Base-by-base conservation (phyloP, 1,284 basidiomycete genomes). In the Ustilago shanxiensis region DNA sequence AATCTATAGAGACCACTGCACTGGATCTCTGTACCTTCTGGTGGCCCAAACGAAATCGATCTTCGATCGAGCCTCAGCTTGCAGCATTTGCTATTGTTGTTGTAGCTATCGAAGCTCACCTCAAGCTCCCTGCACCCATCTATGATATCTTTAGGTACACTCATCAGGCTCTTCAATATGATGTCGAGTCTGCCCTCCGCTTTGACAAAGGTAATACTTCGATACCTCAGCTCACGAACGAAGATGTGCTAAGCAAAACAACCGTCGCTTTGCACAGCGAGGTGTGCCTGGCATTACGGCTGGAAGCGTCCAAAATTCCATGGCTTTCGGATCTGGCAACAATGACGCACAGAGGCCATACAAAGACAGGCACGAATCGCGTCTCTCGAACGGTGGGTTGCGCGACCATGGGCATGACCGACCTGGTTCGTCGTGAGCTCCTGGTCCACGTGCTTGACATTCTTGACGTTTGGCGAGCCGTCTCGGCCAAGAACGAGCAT, bases 1-100 rank as follows among this genome's bases (percentile, higher is more conserved):
- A 71, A 29, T 60, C 57, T 13, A 55, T 78, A 41, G 66, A 70
- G 41, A 35, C 53, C 3, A 66, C 63, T 7, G 72, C 71, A n/a
- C 35, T 78, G 26, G 71, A 77, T 35, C 52, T 77, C 16, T 72
- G 69, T 53, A 29, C 33, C 11, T 65, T 72, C 13, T 77, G 69
- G 74, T 77, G 74, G 74, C 56, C 62, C 14, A 31, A 44, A 9
- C 62, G 63, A n/a, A 14, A 24, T 9, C n/a, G 29, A 7, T 33
- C 14, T n/a, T 37, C 37, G 2, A 24, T 39, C 41, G 26, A 28
- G 11, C 33, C 61, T 20, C 56, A 56, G 3, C 56, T 68, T 0
- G 68, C 66, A 24, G 74, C 74, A 0, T 77, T 66, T 31, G 69
- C 69, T 2, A 51, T 53, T 13, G 63, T 66, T 37, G 53, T 72